These are phyloP conservation scores for Trichoderma oligosporum DNA, from an alignment of 2,329 filamentous ascomycete species.

Conservation along the genomic window DNA sequence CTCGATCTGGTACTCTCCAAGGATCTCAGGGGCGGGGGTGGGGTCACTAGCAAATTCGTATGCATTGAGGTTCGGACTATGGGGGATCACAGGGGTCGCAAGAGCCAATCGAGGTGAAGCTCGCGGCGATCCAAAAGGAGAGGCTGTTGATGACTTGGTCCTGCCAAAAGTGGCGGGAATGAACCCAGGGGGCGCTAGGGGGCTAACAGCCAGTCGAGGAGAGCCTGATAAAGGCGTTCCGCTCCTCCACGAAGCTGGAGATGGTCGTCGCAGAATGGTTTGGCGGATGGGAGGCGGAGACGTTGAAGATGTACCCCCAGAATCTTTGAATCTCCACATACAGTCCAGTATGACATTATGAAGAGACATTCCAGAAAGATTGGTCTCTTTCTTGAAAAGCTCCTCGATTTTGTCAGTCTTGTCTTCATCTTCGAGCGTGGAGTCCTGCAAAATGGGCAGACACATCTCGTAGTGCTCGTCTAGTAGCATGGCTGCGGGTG, in stretches of 20 bases:
- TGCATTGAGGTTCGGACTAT: constrained; percentile 89
- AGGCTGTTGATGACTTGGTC: constrained; percentile 73
- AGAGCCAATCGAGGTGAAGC: constrained; percentile 89
- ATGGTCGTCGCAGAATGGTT: constrained; percentile 83
- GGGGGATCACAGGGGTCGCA: constrained; percentile 84
- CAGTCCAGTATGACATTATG: constrained; percentile 90
- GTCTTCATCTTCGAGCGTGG: constrained; percentile 83
- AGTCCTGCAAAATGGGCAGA: constrained; percentile 80
- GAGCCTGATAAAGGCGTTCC: constrained; percentile 79
- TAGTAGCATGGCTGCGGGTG: constrained; percentile 67
- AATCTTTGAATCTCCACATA: constrained; percentile 77
- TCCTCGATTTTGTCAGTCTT: constrained; percentile 90
- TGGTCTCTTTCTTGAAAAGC: constrained; percentile 74
- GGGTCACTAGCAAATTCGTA: constrained; percentile 89
- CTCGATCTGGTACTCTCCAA: constrained; percentile 87
- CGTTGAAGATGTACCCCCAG: constrained; percentile 58
- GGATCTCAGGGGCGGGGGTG: constrained; percentile 76
- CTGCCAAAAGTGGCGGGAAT: constrained; percentile 71
- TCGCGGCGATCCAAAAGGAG: constrained; percentile 89
- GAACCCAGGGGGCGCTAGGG: constrained; percentile 80
- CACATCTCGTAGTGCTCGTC: constrained; percentile 92
- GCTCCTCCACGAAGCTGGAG: constrained; percentile 89
- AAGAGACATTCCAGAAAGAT: constrained; percentile 68
- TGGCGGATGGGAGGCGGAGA: constrained; percentile 84
- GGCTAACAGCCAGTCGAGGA: constrained; percentile 74